phyloP scores from a whole-genome alignment of 257 asterid genomes.

The Marsdenia floribunda region DNA sequence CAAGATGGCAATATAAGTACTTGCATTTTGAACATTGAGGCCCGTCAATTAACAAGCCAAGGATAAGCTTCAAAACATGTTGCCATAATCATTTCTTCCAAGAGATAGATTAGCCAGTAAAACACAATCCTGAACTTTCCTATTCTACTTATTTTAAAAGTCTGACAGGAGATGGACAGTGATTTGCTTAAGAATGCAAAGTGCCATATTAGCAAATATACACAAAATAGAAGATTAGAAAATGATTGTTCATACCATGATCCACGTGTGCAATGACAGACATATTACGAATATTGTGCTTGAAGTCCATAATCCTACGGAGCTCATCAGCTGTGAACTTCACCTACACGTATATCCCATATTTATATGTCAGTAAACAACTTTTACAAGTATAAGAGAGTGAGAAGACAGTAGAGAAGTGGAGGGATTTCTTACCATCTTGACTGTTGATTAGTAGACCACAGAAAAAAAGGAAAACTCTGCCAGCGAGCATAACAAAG shows the following conservation, averaged over 20 bases:
- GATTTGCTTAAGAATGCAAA: neutral
- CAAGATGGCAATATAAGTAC: neutral
- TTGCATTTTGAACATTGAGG: neutral
- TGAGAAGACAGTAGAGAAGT: too few relatives aligned
- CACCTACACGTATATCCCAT: slow-evolving; percentile 25
- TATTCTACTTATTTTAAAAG: neutral
- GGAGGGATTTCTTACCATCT: slow-evolving; percentile 19
- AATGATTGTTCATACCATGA: slow-evolving; percentile 21
- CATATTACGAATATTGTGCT: slow-evolving; percentile 43
- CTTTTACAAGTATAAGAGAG: neutral
- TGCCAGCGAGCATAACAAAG: neutral
- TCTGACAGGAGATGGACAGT: neutral
- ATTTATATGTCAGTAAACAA: neutral
- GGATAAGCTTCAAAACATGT: neutral
- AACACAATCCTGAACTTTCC: too few relatives aligned
- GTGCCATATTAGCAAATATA: neutral
- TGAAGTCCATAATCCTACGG: slow-evolving; percentile 38
- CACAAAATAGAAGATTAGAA: neutral
- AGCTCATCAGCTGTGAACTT: slow-evolving; percentile 44
- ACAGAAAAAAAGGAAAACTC: slow-evolving; percentile 1
- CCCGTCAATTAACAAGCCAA: neutral
- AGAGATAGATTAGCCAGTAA: neutral
- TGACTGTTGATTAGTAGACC: slow-evolving; percentile 1
- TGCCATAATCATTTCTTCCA: neutral
- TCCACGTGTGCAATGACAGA: slow-evolving; percentile 49